These are phyloP conservation scores for Magnusiomyces fungicola DNA, from an alignment of 1,139 yeast genomes.

Conservation along the genomic window DNA sequence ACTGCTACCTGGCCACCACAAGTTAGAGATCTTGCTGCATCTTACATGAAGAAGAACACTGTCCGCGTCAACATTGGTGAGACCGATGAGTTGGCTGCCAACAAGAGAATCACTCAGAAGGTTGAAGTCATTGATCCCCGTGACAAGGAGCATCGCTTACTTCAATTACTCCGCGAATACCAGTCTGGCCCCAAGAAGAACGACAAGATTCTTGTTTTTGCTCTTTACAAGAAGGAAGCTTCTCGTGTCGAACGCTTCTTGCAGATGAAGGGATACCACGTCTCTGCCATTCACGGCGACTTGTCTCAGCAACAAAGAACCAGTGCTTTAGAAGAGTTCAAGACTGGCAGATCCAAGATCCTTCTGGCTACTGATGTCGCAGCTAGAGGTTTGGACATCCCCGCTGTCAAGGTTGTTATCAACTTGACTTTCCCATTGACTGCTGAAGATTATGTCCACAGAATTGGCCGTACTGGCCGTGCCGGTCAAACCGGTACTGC, in stretches of 20 bases:
- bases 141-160: conserved; percentile 68
- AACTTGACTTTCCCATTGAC: conserved; percentile 96
- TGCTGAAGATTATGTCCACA: conserved; percentile 94
- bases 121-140: conserved; percentile 89
- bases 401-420: conserved; percentile 92
- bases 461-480: conserved; percentile 98
- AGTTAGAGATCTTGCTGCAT: conserved; percentile 80
- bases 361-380: conserved; percentile 97
- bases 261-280: conserved; percentile 63
- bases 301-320: conserved; percentile 89
- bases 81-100: conserved; percentile 88
- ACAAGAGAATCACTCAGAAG: conserved; percentile 83
- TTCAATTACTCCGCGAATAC: conserved; percentile 67
- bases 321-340: conserved; percentile 76
- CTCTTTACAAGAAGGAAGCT: conserved; percentile 95
- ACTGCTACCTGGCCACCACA: conserved; percentile 90
- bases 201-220: conserved; percentile 85
- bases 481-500: conserved; percentile 96
- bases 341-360: conserved; percentile 66
- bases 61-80: conserved; percentile 90
- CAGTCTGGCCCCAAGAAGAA: conserved; percentile 53
- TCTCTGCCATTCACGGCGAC: conserved; percentile 96
- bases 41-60: conserved; percentile 69
- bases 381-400: conserved; percentile 96
- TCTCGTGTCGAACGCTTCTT: conserved; percentile 76